phyloP scores from a whole-genome alignment of 2,329 filamentous ascomycete species.

The Bertia moriformis region DNA sequence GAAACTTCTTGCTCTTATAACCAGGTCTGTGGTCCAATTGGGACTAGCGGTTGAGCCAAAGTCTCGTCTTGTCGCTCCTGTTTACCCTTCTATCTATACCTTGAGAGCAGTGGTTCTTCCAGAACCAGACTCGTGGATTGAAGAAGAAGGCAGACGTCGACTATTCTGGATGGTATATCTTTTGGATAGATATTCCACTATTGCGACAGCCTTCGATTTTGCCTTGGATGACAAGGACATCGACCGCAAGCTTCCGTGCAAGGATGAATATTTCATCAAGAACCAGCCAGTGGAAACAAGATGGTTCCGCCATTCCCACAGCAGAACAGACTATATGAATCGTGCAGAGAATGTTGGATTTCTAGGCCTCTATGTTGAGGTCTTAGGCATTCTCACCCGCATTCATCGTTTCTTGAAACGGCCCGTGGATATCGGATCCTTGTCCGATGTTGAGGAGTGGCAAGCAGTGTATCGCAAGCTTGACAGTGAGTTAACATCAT shows the following conservation, averaged over 20 bases:
- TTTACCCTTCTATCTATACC: constrained; percentile 16
- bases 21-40: constrained; percentile 22
- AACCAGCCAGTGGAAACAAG: constrained; percentile 26
- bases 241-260: constrained; percentile 24
- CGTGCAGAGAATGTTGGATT: constrained; percentile 26
- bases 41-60: constrained; percentile 21
- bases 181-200: constrained; percentile 25
- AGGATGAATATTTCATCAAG: constrained; percentile 26
- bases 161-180: constrained; percentile 29
- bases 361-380: constrained; percentile 28
- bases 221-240: constrained; percentile 22
- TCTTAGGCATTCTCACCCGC: constrained; percentile 24
- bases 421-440: constrained; percentile 21
- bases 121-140: constrained; percentile 25
- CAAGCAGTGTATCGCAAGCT: constrained; percentile 23
- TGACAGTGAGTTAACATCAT: constrained; percentile 21
- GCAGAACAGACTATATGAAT: constrained; percentile 14
- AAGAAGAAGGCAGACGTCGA: constrained; percentile 24
- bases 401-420: constrained; percentile 25
- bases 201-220: constrained; percentile 25
- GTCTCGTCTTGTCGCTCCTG: constrained; percentile 18
- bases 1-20: constrained; percentile 22
- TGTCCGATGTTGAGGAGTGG: constrained; percentile 22
- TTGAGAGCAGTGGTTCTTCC: constrained; percentile 17
- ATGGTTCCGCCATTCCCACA: constrained; percentile 11